Conservation (phyloP, 108 stramenopile species). For the Conticribra weissflogii region DNA sequence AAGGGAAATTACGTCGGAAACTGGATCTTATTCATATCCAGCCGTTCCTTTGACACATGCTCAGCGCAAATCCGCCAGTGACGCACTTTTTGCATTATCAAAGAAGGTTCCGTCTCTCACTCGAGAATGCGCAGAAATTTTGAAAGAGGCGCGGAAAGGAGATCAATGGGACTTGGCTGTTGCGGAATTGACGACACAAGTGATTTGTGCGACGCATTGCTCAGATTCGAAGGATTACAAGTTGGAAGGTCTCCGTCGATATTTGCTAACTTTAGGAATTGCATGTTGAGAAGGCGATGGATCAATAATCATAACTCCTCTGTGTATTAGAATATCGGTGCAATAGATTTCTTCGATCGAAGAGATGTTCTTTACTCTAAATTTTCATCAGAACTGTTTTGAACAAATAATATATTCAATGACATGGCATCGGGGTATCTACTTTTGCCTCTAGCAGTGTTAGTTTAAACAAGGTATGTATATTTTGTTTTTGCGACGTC, state of each 20-base stretch:
- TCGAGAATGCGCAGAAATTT: slow-evolving; percentile 72
- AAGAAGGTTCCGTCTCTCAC: slow-evolving; percentile 71
- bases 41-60: slow-evolving; percentile 72
- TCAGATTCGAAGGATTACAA: slow-evolving; percentile 56
- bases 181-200: slow-evolving; percentile 84
- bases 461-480: no score
- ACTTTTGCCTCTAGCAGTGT: no score
- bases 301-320: no score
- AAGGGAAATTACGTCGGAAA: slow-evolving; percentile 9
- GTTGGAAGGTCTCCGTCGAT: slow-evolving; percentile 75
- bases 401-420: no score
- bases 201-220: slow-evolving; percentile 72
- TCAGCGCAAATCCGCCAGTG: slow-evolving; percentile 77
- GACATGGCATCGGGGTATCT: no score
- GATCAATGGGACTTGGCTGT: slow-evolving; percentile 85
- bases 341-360: no score
- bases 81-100: slow-evolving; percentile 73
- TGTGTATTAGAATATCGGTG: no score
- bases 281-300: slow-evolving; percentile 45
- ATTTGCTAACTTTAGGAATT: slow-evolving; percentile 72
- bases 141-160: slow-evolving; percentile 73
- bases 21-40: slow-evolving; percentile 64
- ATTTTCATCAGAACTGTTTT: no score
- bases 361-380: no score
- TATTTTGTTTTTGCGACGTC: no score